Evolutionary conservation across 352 stramenopile genomes (phyloP).

Genomic region (Peronospora belbahrii): DNA sequence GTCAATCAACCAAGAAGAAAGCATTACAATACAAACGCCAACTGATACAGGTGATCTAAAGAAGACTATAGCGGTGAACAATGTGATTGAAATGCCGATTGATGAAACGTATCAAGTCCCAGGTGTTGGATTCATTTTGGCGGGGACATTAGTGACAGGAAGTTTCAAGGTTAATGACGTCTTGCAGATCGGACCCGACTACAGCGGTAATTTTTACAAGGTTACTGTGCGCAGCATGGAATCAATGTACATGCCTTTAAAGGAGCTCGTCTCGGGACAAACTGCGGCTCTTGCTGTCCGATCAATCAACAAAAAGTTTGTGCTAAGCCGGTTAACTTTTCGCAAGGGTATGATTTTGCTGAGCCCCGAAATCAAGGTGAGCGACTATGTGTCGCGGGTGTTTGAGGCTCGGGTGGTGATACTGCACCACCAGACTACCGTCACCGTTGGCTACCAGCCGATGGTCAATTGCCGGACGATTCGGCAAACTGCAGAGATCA

Average conservation of each 20-base stretch:
- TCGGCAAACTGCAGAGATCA: conserved; percentile 85
- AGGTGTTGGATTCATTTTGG: conserved; percentile 91
- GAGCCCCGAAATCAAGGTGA: conserved; percentile 66
- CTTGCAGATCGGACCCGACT: conserved; percentile 87
- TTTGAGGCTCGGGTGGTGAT: conserved; percentile 93
- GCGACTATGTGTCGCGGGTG: conserved; percentile 66
- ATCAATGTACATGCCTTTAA: conserved; percentile 86
- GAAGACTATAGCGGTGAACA: conserved; percentile 11
- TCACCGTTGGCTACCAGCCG: conserved; percentile 89
- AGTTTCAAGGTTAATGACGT: conserved; percentile 82
- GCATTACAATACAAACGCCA: conserved; percentile 13
- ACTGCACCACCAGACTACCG: conserved; percentile 93
- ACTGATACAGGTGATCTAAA: conserved; percentile 6
- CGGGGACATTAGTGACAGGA: conserved; percentile 90
- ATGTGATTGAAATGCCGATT: conserved; percentile 81
- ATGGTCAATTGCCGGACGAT: conserved; percentile 92
- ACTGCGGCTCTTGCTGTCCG: conserved; percentile 81
- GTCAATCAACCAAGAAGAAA: conserved; percentile 44
- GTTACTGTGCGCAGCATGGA: conserved; percentile 83
- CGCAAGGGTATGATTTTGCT: conserved; percentile 91
- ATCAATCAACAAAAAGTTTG: conserved; percentile 86
- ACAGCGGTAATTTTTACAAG: conserved; percentile 83
- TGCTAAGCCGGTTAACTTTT: conserved; percentile 76
- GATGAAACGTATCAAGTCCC: conserved; percentile 89
- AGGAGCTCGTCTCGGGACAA: conserved; percentile 81